phyloP scores from a whole-genome alignment of 2,329 filamentous ascomycete genomes.

The Fusarium proliferatum region DNA sequence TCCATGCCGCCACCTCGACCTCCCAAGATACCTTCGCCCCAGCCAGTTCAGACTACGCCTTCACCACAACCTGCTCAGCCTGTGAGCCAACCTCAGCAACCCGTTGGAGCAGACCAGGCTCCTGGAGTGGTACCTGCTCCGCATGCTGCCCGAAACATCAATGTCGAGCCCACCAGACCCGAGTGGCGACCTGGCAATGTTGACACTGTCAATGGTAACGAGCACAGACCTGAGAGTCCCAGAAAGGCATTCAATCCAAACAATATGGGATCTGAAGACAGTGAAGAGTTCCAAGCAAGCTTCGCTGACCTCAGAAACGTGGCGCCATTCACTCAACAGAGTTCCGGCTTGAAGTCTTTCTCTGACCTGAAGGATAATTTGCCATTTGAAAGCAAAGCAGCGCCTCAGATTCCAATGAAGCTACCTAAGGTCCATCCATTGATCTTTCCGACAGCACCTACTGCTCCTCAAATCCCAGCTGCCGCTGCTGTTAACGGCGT shows the following conservation, averaged over 20 bases:
- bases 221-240: constrained; percentile 32
- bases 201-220: constrained; percentile 40
- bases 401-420: constrained; percentile 54
- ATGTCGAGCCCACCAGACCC: constrained; percentile 67
- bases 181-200: constrained; percentile 68
- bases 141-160: constrained; percentile 61
- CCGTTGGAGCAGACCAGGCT: neutral
- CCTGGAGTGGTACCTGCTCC: constrained; percentile 2
- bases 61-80: constrained; percentile 23
- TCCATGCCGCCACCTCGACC: constrained; percentile 35
- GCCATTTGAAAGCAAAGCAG: constrained; percentile 66
- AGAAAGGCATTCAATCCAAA: constrained; percentile 48
- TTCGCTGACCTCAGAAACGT: constrained; percentile 67
- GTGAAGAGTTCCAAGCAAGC: constrained; percentile 64
- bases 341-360: constrained; percentile 64
- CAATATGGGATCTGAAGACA: constrained; percentile 65
- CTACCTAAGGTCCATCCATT: constrained; percentile 51
- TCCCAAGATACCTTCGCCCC: constrained; percentile 31
- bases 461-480: constrained; percentile 60
- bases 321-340: constrained; percentile 63
- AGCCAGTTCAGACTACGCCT: constrained; percentile 11
- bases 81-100: neutral
- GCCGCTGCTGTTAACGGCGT: constrained; percentile 56
- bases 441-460: constrained; percentile 60
- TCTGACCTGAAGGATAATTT: constrained; percentile 66